phyloP scores from a whole-genome alignment of 805 yeast genomes.

The Candida rishiriensis region DNA sequence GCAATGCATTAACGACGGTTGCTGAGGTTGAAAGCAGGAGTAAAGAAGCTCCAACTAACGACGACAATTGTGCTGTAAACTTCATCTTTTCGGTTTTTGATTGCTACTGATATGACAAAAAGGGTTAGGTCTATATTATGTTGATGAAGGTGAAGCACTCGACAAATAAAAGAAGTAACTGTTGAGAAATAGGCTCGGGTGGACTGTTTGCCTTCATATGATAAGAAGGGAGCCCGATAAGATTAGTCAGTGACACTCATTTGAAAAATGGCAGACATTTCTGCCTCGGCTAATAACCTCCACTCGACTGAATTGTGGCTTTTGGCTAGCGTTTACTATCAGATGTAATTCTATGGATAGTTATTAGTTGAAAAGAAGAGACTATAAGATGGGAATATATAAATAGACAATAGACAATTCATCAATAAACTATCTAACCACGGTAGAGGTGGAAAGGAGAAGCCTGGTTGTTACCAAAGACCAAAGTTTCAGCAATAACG shows the following conservation, averaged over 20 bases:
- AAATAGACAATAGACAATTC: too few species aligned
- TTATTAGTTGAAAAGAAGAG: too few species aligned
- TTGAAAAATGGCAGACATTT: background rate
- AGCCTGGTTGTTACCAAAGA: conserved; percentile 86
- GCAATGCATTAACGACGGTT: background rate
- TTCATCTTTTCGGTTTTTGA: conserved; percentile 1
- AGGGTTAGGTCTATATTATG: too few species aligned
- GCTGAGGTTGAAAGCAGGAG: background rate
- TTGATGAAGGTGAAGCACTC: too few species aligned
- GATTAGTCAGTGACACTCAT: background rate
- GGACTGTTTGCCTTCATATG: too few species aligned
- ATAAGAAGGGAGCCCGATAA: background rate
- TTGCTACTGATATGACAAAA: background rate
- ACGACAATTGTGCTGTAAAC: background rate
- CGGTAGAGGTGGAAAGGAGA: conserved; percentile 59
- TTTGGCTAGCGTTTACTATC: too few species aligned
- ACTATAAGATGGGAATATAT: too few species aligned
- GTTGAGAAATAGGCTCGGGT: too few species aligned
- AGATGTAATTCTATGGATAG: too few species aligned
- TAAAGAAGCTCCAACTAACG: background rate
- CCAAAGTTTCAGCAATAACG: conserved; percentile 74
- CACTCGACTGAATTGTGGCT: too few species aligned
- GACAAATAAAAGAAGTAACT: background rate
- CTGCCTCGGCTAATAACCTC: background rate
- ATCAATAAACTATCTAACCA: conserved; percentile 13